These are phyloP conservation scores for Aulographum hederae DNA, from an alignment of 2,329 filamentous ascomycete genomes.

Conservation along the genomic window DNA sequence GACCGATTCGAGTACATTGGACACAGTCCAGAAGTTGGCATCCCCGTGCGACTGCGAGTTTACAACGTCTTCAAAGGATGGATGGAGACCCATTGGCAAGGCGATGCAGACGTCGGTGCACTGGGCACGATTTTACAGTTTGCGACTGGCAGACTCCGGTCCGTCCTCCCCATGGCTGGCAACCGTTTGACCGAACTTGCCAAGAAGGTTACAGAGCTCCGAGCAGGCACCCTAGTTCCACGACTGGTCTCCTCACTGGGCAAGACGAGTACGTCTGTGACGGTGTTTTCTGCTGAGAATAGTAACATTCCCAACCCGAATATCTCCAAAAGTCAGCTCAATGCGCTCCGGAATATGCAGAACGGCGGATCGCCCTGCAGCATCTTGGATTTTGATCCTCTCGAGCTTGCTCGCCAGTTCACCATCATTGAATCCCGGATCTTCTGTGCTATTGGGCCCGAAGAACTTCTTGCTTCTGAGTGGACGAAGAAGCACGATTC, in stretches of 20 bases:
- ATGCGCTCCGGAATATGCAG: constrained; percentile 56
- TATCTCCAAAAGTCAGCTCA: constrained; percentile 60
- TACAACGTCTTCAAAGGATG: constrained; percentile 97
- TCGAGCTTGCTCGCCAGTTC: constrained; percentile 81
- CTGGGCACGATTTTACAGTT: constrained; percentile 63
- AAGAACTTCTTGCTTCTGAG: constrained; percentile 78
- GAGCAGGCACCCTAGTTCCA: constrained; percentile 56
- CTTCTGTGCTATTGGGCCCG: constrained; percentile 80
- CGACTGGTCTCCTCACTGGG: constrained; percentile 71
- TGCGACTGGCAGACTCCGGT: constrained; percentile 51
- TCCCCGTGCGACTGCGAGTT: constrained; percentile 70
- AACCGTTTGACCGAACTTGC: constrained; percentile 65
- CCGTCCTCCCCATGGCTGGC: constrained; percentile 56
- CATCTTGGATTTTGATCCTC: constrained; percentile 76
- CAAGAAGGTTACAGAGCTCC: constrained; percentile 55
- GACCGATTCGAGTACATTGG: constrained; percentile 85
- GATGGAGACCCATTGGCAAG: constrained; percentile 90
- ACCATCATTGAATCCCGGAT: constrained; percentile 83
- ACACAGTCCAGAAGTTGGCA: constrained; percentile 55
- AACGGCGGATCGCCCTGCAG: constrained; percentile 49
- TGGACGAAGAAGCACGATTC: constrained; percentile 81
- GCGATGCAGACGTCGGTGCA: constrained; percentile 60
- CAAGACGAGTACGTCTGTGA: constrained; percentile 64
- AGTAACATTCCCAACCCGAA: constrained; percentile 50
- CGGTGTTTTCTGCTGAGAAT: constrained; percentile 52